phyloP scores from a whole-genome alignment of 2,329 filamentous ascomycete species.

The Sclerotinia sclerotiorum region DNA sequence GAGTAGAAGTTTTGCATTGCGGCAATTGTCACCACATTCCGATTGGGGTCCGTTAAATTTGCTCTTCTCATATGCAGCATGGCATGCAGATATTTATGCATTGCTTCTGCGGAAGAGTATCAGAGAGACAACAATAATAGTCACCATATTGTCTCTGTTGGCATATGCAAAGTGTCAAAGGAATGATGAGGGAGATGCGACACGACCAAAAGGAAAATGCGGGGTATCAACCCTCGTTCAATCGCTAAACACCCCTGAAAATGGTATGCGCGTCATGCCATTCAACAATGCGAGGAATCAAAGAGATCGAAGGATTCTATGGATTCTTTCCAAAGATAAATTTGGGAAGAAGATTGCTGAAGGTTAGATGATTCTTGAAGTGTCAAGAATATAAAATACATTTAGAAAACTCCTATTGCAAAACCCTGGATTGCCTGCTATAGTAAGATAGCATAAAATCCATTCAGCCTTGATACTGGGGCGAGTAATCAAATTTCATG shows the following conservation, averaged over 20 bases:
- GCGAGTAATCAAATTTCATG: not conserved
- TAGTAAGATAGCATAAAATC: not conserved
- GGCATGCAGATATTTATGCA: too few species aligned
- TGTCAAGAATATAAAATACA: not conserved
- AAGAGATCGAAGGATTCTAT: not conserved
- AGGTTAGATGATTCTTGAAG: not conserved
- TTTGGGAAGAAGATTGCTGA: not conserved
- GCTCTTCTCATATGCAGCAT: too few species aligned
- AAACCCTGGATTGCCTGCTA: not conserved
- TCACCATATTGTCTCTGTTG: too few species aligned
- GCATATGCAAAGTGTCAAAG: not conserved
- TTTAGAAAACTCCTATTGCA: not conserved
- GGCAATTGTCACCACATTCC: too few species aligned
- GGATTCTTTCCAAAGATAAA: not conserved
- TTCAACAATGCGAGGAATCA: not conserved
- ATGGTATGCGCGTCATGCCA: not conserved
- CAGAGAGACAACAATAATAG: not conserved
- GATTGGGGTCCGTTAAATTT: too few species aligned
- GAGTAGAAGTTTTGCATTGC: too few species aligned
- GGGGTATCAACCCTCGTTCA: not conserved
- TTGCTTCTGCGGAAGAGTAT: too few species aligned
- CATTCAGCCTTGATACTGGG: not conserved
- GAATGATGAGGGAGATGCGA: not conserved
- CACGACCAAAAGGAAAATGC: not conserved
- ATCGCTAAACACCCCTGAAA: constrained; percentile 7